Percentiles rank a stretch among this genome's conserved stretches.
Evolutionary conservation across 805 yeast species (phyloP).

Genomic region (Diddensiella transvaalensis): DNA sequence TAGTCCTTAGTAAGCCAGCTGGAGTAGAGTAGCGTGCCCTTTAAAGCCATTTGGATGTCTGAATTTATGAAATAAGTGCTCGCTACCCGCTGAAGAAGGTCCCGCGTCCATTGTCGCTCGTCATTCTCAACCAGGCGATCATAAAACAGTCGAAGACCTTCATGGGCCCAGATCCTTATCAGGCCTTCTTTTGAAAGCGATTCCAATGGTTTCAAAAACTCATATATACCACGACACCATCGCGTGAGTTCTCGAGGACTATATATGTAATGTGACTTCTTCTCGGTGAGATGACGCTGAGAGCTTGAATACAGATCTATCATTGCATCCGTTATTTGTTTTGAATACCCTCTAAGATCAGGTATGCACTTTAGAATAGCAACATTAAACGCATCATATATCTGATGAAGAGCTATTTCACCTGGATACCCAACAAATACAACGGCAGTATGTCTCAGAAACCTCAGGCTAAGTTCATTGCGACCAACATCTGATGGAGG

Average conservation of each 20-base stretch:
- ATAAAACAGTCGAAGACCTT: constrained; percentile 69
- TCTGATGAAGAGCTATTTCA: constrained; percentile 53
- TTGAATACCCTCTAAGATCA: constrained; percentile 50
- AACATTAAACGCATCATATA: constrained; percentile 55
- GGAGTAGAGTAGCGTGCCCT: constrained; percentile 60
- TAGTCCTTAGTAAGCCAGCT: constrained; percentile 71
- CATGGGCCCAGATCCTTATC: constrained; percentile 73
- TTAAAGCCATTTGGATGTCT: constrained; percentile 36
- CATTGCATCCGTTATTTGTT: constrained; percentile 59
- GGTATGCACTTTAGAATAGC: constrained; percentile 64
- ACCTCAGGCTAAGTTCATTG: constrained; percentile 50
- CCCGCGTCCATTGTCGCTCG: constrained; percentile 51
- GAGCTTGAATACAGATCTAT: constrained; percentile 54
- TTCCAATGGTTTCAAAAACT: constrained; percentile 41
- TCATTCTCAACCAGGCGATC: constrained; percentile 56
- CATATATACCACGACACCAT: constrained; percentile 74
- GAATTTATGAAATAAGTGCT: constrained; percentile 45
- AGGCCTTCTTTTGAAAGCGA: constrained; percentile 42
- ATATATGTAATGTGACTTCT: constrained; percentile 62
- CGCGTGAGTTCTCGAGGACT: constrained; percentile 91
- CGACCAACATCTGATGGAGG: constrained; percentile 84
- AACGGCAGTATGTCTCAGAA: constrained; percentile 62
- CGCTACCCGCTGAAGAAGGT: constrained; percentile 35
- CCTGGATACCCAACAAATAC: constrained; percentile 81
- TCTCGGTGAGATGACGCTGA: constrained; percentile 38